phyloP scores from a whole-genome alignment of 2,329 filamentous ascomycete species.

The Xylariales sp. region DNA sequence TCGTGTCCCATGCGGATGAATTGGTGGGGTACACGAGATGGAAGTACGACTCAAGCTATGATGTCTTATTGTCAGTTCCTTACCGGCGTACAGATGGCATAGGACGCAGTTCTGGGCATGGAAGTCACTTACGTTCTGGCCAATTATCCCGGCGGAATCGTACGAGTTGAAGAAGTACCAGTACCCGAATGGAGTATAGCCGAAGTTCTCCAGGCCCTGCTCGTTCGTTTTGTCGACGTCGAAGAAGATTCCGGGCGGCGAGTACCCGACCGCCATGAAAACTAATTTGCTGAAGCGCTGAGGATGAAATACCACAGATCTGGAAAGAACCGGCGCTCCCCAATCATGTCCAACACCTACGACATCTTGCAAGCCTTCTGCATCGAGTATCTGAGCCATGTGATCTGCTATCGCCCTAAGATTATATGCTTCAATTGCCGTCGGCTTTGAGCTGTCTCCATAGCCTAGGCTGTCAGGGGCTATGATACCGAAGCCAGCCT shows the following conservation, averaged over 20 bases:
- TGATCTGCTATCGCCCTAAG: constrained; percentile 18
- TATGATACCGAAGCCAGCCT: constrained; percentile 20
- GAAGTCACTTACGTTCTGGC: constrained; percentile 9
- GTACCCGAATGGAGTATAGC: constrained; percentile 21
- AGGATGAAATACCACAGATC: constrained; percentile 11
- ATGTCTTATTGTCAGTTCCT: not conserved
- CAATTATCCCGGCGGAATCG: constrained; percentile 2
- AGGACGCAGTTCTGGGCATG: not conserved
- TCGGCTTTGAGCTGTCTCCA: constrained; percentile 21
- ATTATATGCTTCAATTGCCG: constrained; percentile 13
- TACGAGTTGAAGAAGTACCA: constrained; percentile 25
- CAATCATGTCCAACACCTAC: constrained; percentile 23
- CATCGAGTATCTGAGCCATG: constrained; percentile 21
- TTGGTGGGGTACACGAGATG: constrained; percentile 6
- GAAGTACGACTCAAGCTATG: constrained; percentile 17
- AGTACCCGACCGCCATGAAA: constrained; percentile 3
- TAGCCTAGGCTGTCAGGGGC: constrained; percentile 23
- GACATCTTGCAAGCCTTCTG: constrained; percentile 7
- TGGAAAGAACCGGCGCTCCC: constrained; percentile 8
- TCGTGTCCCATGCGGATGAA: not conserved
- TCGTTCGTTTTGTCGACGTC: constrained; percentile 12
- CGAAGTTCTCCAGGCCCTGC: not conserved
- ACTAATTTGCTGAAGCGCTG: constrained; percentile 17
- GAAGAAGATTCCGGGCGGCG: constrained; percentile 3
- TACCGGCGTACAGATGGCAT: not conserved